Percentiles rank a stretch among this genome's conserved stretches.
phyloP scores from a whole-genome alignment of 345 rosid genomes.

The Toxicodendron radicans region DNA sequence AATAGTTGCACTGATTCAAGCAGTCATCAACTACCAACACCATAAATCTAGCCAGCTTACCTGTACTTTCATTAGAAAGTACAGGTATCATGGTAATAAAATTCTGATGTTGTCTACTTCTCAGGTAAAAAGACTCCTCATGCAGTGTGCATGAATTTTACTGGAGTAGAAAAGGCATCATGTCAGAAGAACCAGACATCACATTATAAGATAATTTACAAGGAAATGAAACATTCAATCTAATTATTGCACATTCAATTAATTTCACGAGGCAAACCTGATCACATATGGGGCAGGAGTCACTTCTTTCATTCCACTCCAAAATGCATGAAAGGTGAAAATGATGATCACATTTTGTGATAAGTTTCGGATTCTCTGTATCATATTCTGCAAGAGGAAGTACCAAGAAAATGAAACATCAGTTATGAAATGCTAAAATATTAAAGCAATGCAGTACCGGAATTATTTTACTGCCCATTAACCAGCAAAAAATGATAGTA shows the following conservation, averaged over 20 bases:
- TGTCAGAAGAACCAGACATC: not conserved
- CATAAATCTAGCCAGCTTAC: not conserved
- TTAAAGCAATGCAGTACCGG: not conserved
- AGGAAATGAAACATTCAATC: not conserved
- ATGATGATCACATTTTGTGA: conserved; percentile 79
- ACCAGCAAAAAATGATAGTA: conserved; percentile 4
- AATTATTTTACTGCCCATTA: not conserved
- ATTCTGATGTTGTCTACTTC: not conserved
- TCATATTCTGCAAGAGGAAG: conserved; percentile 67
- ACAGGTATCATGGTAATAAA: not conserved
- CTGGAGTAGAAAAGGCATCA: not conserved
- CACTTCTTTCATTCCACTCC: conserved; percentile 96
- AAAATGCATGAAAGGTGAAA: conserved; percentile 84
- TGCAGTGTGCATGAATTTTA: conserved; percentile 9
- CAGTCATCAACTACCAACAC: not conserved
- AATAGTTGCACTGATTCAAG: not conserved
- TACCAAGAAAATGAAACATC: conserved; percentile 14
- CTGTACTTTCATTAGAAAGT: too few species aligned
- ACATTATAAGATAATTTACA: not conserved
- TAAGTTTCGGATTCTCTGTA: conserved; percentile 72
- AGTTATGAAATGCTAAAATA: conserved; percentile 3
- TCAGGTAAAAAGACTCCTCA: not conserved
- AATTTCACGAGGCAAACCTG: conserved; percentile 49
- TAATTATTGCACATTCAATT: not conserved
- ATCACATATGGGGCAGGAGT: conserved; percentile 81